Evolutionary conservation across 306 rosid species (phyloP).

Genomic region (apple (Malus domestica)): ASM211411v1 NC_041797.1:12896501-12897000

Average conservation of each 20-base stretch:
- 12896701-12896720: not conserved
- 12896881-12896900: conserved; percentile 69
- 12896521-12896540: not conserved
- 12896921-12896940: conserved; percentile 94
- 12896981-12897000: conserved; percentile 39
- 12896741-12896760: not conserved
- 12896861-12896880: conserved; percentile 86
- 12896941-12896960: conserved; percentile 95
- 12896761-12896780: conserved; percentile 18
- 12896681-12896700: conserved; percentile 21
- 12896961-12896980: conserved; percentile 97
- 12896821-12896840: conserved; percentile 59
- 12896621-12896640: conserved; percentile 92
- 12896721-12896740: not conserved
- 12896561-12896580: conserved; percentile 99
- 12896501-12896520: not conserved
- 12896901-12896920: conserved; percentile 57
- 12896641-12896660: conserved; percentile 95
- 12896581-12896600: conserved; percentile 98
- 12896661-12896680: conserved; percentile 99
- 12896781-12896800: conserved; percentile 2
- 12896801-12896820: conserved; percentile 40
- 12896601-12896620: conserved; percentile 96
- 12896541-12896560: conserved; percentile 30
- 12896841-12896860: conserved; percentile 64